Evolutionary conservation across 495 filamentous ascomycete species (phyloP), one percentile per base, ranked within the genome.

Genomic region (Aspergillus ostianus): DNA sequence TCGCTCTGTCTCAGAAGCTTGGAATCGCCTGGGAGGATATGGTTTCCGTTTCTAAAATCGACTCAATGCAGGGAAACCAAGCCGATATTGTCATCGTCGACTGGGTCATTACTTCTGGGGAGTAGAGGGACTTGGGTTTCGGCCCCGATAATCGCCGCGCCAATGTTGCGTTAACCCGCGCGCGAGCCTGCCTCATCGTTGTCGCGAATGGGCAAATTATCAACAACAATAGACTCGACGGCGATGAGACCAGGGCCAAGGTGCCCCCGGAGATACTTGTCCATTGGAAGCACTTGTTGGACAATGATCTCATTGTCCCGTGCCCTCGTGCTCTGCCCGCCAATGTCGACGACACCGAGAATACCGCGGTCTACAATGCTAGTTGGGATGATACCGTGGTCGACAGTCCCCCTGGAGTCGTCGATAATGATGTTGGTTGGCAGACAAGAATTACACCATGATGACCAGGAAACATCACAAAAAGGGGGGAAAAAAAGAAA

Each of bases 391-490:
- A n/a, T n/a, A n/a, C n/a, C n/a, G n/a, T n/a, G n/a, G n/a, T n/a
- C n/a, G n/a, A n/a, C n/a, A n/a, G n/a, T n/a, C n/a, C n/a, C n/a
- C n/a, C n/a, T n/a, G n/a, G n/a, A n/a, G n/a, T n/a, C n/a, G n/a
- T n/a, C n/a, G n/a, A n/a, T n/a, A n/a, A n/a, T n/a, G n/a, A n/a
- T n/a, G n/a, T n/a, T n/a, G n/a, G n/a, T n/a, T n/a, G n/a, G n/a
- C n/a, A n/a, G n/a, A n/a, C n/a, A n/a, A n/a, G n/a, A n/a, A n/a
- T n/a, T n/a, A n/a, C n/a, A n/a, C n/a, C n/a, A n/a, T n/a, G n/a
- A n/a, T n/a, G n/a, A n/a, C n/a, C n/a, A n/a, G n/a, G n/a, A 49
- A 49, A 18, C 47, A 49, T 49, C 47, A 49, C 47, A 49, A 49
- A 49, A 18, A 49, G 21, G 47, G n/a, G n/a, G 47, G 15, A 13